phyloP scores from a whole-genome alignment of 2,329 filamentous ascomycete species.

The Xylaria sp. region DNA sequence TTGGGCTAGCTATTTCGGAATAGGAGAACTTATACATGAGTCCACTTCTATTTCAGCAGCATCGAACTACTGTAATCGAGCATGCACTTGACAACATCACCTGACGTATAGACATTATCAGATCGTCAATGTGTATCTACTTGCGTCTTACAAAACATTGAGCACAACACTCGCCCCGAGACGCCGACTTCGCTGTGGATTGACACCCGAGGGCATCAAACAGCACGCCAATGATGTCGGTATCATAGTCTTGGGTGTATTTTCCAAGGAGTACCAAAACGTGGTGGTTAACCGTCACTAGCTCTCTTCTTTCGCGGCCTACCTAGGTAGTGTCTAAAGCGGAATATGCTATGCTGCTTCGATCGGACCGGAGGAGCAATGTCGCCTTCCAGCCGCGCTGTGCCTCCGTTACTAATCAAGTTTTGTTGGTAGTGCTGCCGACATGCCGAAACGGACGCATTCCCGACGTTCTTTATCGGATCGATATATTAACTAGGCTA shows the following conservation, averaged over 20 bases:
- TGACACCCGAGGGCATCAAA: conserved; percentile 2
- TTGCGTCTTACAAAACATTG: background rate
- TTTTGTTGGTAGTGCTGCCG: background rate
- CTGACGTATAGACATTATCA: background rate
- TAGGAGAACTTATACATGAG: conserved; percentile 20
- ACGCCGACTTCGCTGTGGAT: background rate
- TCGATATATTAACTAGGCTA: background rate
- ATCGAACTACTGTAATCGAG: background rate
- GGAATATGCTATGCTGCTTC: background rate
- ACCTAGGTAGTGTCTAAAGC: conserved; percentile 1
- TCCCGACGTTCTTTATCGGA: background rate
- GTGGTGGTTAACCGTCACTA: background rate
- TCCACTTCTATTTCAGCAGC: conserved; percentile 24
- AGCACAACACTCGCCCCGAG: background rate
- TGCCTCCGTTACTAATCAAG: conserved; percentile 7
- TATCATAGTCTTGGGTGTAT: conserved; percentile 7
- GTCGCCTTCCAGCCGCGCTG: background rate
- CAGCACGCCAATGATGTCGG: background rate
- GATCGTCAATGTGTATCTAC: background rate
- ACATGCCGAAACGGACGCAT: background rate
- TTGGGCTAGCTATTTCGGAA: conserved; percentile 22
- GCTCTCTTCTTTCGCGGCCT: background rate
- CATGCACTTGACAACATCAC: conserved; percentile 10
- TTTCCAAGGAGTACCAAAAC: background rate
- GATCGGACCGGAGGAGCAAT: background rate